Evolutionary conservation across 305 asterid genomes (phyloP), one percentile per base, ranked within the genome.

Genomic region (Solanum hybrid): DNA sequence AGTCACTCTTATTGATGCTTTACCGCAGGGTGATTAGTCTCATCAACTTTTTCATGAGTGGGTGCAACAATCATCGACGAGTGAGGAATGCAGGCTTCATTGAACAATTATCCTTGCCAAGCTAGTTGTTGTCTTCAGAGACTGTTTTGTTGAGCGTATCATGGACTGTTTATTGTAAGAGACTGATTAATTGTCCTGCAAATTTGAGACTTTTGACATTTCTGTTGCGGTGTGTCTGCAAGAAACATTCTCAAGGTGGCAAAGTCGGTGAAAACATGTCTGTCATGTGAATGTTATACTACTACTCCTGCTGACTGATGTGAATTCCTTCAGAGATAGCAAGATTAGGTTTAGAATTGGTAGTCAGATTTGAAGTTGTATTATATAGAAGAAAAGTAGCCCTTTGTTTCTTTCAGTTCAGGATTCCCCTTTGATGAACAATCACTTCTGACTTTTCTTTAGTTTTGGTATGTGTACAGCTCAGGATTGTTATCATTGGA

Each of bases 391-490:
- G 92, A 90, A 89, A 93, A 89, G 91, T 90, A 92, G 91, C 91
- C 93, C 94, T 93, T 95, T 91, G 89, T 92, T 91, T 87, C 94
- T 92, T 94, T 92, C 93, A 86, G 91, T 92, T 92, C 93, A 91
- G 94, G 94, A 92, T 90, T 91, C 93, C 91, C 89, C 90, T 64
- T 92, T 92, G 94, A 92, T 89, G 94, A 93, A 93, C 91, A 83
- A 90, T 94, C 92, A 91, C 94, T 92, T 92, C 93, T 91, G 92
- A 90, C 94, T 89, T 94, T 42, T 76, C 90, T 91, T 82, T 83
- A 64, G 75, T 85, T 86, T 88, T 89, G 88, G 91, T 90, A 92
- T 94, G 88, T 96, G 98, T 95, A 97, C 98, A 97, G 95, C 91
- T 91, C 92, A 92, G 96, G 93, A 91, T 90, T 92, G 86, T 90